Base-by-base conservation (phyloP, 225 moss, liverwort and hornwort genomes). In the Bryum argenteum region DNA sequence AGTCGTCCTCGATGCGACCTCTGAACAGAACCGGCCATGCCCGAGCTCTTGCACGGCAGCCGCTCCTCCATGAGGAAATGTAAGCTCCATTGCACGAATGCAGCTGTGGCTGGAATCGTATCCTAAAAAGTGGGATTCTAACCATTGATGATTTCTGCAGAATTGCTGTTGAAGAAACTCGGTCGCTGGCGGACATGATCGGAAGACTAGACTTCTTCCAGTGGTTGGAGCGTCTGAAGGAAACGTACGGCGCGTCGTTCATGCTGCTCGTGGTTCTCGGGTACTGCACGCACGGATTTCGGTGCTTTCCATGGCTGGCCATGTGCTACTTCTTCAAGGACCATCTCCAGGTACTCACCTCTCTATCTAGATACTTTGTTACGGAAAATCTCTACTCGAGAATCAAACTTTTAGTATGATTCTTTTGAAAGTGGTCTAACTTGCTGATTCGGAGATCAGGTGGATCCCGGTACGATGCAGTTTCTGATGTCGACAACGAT, bases 251-350 rank as follows among this genome's bases (percentile, higher is more conserved):
- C 3, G 52, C 81, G 33, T 89, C 89, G 12, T 90, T 94, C 69
- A 80, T 91, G 80, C 22, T 83, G 43, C 38, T 94, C 39, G 77
- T 94, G 44, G 78, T 81, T 33, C 80, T 94, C 8, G 94, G 94
- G 10, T 94, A 91, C 82, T 80, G 79, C 59, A 87, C 82, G 17
- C 94, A 94, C 70, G 94, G 94, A 2, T 94, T 94, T 68, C 89
- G 94, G 41, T 91, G 94, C 62, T 94, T 94, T 62, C 94, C 94
- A 16, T 94, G 90, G 91, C 81, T 94, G 44, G 94, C 88, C 12
- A 87, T 87, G 59, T 80, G 84, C 8, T 91, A 91, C 74, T 84
- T 80, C 78, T 82, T 89, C 76, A 94, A 94, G 75, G 94, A 94
- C 69, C 82, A 88, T 66, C 58, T 89, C 20, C 89, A 89, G 81